Percentiles rank a stretch among this genome's conserved stretches.
Conservation (phyloP, 202 grass and related monocot species). For the Schoenoplectus tabernaemontani region DNA sequence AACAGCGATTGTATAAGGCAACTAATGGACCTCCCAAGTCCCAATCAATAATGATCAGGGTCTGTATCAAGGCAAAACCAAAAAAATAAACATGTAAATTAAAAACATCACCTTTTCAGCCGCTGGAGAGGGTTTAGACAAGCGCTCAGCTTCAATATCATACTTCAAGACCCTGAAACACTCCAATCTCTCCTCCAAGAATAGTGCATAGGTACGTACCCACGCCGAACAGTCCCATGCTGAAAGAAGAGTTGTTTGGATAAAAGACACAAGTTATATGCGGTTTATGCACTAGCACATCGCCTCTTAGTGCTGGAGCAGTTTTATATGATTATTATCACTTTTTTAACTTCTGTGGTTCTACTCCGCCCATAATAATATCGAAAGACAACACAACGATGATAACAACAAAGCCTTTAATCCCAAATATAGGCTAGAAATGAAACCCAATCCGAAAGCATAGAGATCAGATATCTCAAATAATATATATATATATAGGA, state of each 20-base stretch:
- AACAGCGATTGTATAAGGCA: background rate
- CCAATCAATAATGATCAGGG: background rate
- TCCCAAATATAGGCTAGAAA: no score
- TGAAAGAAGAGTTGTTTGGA: constrained; percentile 18
- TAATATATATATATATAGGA: no score
- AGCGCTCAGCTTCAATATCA: constrained; percentile 83
- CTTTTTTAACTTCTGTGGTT: background rate
- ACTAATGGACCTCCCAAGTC: background rate
- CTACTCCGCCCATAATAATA: background rate
- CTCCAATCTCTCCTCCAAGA: constrained; percentile 93
- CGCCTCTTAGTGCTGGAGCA: background rate
- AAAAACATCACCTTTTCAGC: constrained; percentile 83
- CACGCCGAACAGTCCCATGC: constrained; percentile 95
- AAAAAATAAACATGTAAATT: background rate
- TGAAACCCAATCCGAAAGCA: no score
- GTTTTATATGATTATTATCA: background rate
- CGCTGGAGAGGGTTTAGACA: constrained; percentile 55
- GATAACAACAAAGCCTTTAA: no score
- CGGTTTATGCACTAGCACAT: background rate
- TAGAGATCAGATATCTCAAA: no score
- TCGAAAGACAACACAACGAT: background rate
- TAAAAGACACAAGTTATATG: background rate
- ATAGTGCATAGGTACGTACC: constrained; percentile 81
- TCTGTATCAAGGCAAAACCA: background rate
- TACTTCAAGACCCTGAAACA: constrained; percentile 90